Evolutionary conservation across 73 alveolate genomes (phyloP).

Genomic region (Paramecium caudatum): DNA sequence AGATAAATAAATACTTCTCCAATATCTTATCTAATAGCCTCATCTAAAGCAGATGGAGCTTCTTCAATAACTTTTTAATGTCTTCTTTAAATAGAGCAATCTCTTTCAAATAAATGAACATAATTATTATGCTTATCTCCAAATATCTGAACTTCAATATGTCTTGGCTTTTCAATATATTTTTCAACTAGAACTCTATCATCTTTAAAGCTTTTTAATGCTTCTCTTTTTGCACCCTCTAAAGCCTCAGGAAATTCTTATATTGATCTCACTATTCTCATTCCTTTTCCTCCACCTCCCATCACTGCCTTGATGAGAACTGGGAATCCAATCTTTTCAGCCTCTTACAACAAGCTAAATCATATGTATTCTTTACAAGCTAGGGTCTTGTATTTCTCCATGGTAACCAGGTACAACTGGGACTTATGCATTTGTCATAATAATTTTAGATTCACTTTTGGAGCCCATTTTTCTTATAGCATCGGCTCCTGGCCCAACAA

Average conservation of each 20-base stretch:
- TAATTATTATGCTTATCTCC: constrained; percentile 96
- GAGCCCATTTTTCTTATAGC: constrained; percentile 91
- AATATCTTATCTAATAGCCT: constrained; percentile 79
- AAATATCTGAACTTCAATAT: constrained; percentile 91
- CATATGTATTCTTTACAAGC: constrained; percentile 76
- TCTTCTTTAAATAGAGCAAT: constrained; percentile 96
- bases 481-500: constrained; percentile 88
- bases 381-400: constrained; percentile 85
- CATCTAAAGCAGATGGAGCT: constrained; percentile 86
- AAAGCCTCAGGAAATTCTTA: constrained; percentile 84
- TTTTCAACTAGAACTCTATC: constrained; percentile 93
- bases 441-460: constrained; percentile 87
- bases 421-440: constrained; percentile 87
- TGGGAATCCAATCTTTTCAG: constrained; percentile 91
- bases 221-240: constrained; percentile 89
- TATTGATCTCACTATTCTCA: constrained; percentile 90
- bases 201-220: constrained; percentile 88
- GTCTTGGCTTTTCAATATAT: constrained; percentile 95
- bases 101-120: constrained; percentile 95
- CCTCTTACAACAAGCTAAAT: constrained; percentile 76
- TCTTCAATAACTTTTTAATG: constrained; percentile 96
- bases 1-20: constrained; percentile 81
- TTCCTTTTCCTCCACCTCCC: constrained; percentile 98
- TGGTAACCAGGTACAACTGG: constrained; percentile 86
- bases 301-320: constrained; percentile 94